Conservation (phyloP, 352 stramenopile genomes). For the Phytophthora citrophthora region DNA sequence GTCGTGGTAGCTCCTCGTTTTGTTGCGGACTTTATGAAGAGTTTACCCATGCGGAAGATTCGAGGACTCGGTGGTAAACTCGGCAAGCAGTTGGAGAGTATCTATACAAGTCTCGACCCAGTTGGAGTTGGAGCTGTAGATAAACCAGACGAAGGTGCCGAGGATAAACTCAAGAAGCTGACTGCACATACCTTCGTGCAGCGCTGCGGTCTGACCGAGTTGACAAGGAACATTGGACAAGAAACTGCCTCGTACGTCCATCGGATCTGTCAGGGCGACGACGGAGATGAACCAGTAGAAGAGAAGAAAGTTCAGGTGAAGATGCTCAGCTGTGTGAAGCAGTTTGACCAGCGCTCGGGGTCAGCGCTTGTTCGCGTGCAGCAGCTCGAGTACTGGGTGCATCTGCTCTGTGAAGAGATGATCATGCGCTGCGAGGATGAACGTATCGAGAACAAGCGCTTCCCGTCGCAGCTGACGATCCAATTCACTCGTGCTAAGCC, state of each 20-base stretch:
- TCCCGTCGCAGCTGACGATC: conserved; percentile 67
- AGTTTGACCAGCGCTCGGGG: conserved; percentile 76
- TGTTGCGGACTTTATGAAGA: conserved; percentile 67
- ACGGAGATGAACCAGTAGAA: conserved; percentile 76
- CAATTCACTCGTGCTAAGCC: conserved; percentile 50
- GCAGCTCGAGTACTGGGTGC: conserved; percentile 81
- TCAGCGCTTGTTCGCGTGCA: conserved; percentile 48
- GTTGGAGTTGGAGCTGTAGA: neutral
- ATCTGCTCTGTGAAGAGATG: conserved; percentile 76
- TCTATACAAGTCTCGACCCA: conserved; percentile 54
- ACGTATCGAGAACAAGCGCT: conserved; percentile 76
- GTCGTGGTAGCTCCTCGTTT: conserved; percentile 75
- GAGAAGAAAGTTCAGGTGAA: conserved; percentile 73
- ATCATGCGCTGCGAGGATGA: conserved; percentile 83
- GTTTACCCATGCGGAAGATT: conserved; percentile 75
- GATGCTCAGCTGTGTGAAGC: conserved; percentile 75
- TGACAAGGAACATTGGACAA: conserved; percentile 60
- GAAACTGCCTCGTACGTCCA: conserved; percentile 68
- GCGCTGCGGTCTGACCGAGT: conserved; percentile 53
- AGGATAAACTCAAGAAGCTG: conserved; percentile 21
- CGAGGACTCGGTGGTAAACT: conserved; percentile 82
- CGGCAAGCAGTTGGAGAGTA: conserved; percentile 65
- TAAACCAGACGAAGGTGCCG: conserved; percentile 5
- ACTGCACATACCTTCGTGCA: conserved; percentile 64
- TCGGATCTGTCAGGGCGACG: conserved; percentile 65